phyloP scores from a whole-genome alignment of 2,329 filamentous ascomycete species.

The Alternaria longipes region DNA sequence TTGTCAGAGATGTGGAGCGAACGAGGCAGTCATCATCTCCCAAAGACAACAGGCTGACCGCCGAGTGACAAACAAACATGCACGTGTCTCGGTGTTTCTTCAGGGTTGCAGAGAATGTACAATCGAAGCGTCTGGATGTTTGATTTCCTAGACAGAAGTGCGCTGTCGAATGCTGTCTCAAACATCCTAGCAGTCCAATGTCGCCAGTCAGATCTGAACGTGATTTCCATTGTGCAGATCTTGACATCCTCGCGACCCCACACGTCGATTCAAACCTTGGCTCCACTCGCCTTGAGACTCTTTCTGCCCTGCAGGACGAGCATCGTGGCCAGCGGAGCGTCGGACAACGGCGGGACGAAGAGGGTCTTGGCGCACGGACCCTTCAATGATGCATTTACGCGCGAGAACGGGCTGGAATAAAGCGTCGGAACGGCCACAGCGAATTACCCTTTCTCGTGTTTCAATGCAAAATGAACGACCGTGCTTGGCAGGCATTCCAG shows the following conservation, averaged over 20 bases:
- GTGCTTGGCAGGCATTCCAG: not conserved
- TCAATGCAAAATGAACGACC: not conserved
- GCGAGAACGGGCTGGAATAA: not conserved
- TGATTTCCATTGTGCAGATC: not conserved
- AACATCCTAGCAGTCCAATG: not conserved
- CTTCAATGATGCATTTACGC: not conserved
- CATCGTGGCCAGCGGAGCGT: conserved; percentile 5
- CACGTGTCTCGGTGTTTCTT: not conserved
- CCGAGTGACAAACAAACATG: not conserved
- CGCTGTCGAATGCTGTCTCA: not conserved
- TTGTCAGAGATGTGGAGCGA: conserved; percentile 8
- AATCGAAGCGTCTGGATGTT: not conserved
- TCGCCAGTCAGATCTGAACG: conserved; percentile 3
- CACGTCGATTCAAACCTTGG: conserved; percentile 16
- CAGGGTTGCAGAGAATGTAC: not conserved
- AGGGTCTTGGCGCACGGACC: not conserved
- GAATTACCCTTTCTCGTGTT: not conserved
- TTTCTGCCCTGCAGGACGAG: not conserved
- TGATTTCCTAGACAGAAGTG: not conserved
- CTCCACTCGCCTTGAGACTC: conserved; percentile 3
- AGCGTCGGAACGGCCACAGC: not conserved
- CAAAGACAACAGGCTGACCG: conserved; percentile 1
- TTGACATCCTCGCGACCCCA: conserved; percentile 23
- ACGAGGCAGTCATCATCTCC: conserved; percentile 1
- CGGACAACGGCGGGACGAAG: conserved; percentile 9